Evolutionary conservation across 805 yeast genomes (phyloP).

Genomic region (Ogataea philodendri): DNA sequence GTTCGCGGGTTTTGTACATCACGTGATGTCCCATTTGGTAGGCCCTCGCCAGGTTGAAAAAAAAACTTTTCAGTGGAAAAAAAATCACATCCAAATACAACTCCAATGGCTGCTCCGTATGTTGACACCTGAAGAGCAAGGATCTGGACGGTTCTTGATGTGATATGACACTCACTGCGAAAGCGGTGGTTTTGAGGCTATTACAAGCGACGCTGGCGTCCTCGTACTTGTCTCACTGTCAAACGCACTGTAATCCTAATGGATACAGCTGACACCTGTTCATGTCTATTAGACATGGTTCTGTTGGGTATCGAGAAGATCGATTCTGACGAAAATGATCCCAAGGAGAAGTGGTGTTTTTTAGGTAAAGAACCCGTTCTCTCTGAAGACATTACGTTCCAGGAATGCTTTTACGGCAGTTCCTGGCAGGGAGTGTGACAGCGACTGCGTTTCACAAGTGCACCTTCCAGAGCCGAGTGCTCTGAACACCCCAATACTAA

Average conservation of each 20-base stretch:
- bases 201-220: constrained; percentile 26
- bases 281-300: constrained; percentile 29
- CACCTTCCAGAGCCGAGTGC: constrained; percentile 12
- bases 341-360: constrained; percentile 33
- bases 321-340: constrained; percentile 31
- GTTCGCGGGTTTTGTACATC: constrained; percentile 4
- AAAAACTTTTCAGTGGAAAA: constrained; percentile 7
- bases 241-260: constrained; percentile 29
- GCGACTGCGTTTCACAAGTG: constrained; percentile 13
- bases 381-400: constrained; percentile 19
- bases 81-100: constrained; percentile 11
- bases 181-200: constrained; percentile 33
- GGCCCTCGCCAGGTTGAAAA: background rate
- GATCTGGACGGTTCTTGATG: constrained; percentile 8
- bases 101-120: constrained; percentile 33
- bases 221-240: constrained; percentile 35
- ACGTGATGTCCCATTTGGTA: too few species aligned
- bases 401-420: constrained; percentile 33
- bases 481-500: constrained; percentile 20
- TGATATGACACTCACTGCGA: constrained; percentile 17
- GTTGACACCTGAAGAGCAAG: constrained; percentile 16
- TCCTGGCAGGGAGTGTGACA: constrained; percentile 25
- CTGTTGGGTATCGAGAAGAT: constrained; percentile 22
- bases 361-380: constrained; percentile 3
- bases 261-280: constrained; percentile 28